Evolutionary conservation across 768 basidiomycete species (phyloP).

Genomic region (Tylopilus vinaceipallidus): DNA sequence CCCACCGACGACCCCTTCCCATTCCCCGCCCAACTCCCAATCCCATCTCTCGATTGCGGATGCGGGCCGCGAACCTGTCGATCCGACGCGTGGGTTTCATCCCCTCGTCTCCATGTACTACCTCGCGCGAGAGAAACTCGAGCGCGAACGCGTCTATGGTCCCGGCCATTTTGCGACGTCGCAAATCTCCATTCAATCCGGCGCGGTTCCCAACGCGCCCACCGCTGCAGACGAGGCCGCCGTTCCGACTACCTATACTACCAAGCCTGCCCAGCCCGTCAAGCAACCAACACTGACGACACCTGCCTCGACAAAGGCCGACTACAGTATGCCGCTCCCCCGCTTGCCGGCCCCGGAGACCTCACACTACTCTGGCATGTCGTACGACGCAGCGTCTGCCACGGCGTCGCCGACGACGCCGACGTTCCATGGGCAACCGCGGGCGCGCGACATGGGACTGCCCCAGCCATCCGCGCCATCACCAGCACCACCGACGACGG

Average conservation of each 20-base stretch:
- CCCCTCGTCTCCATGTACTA: slow-evolving; percentile 96
- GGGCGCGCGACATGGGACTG: slow-evolving; percentile 62
- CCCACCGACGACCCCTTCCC: slow-evolving; percentile 51
- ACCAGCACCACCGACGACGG: slow-evolving; percentile 23
- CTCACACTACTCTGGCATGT: slow-evolving; percentile 78
- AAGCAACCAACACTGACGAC: slow-evolving; percentile 29
- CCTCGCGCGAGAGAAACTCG: slow-evolving; percentile 92
- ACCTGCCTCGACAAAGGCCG: slow-evolving; percentile 46
- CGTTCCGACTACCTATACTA: slow-evolving; percentile 12
- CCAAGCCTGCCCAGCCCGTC: slow-evolving; percentile 31
- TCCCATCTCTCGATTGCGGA: slow-evolving; percentile 52
- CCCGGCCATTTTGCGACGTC: slow-evolving; percentile 93
- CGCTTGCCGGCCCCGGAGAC: slow-evolving; percentile 79
- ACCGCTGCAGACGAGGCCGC: slow-evolving; percentile 21
- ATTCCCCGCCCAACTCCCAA: slow-evolving; percentile 61
- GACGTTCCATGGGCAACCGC: slow-evolving; percentile 57
- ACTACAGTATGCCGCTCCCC: slow-evolving; percentile 83
- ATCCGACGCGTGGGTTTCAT: slow-evolving; percentile 93
- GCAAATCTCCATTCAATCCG: slow-evolving; percentile 61
- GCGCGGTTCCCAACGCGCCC: slow-evolving; percentile 17
- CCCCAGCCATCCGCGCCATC: slow-evolving; percentile 34
- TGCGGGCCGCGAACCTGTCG: slow-evolving; percentile 50
- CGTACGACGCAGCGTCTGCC: slow-evolving; percentile 58
- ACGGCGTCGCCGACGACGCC: slow-evolving; percentile 57
- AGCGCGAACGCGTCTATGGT: slow-evolving; percentile 91